Conservation (phyloP, 1,284 basidiomycete genomes). For the Pterulicium gracile region DNA sequence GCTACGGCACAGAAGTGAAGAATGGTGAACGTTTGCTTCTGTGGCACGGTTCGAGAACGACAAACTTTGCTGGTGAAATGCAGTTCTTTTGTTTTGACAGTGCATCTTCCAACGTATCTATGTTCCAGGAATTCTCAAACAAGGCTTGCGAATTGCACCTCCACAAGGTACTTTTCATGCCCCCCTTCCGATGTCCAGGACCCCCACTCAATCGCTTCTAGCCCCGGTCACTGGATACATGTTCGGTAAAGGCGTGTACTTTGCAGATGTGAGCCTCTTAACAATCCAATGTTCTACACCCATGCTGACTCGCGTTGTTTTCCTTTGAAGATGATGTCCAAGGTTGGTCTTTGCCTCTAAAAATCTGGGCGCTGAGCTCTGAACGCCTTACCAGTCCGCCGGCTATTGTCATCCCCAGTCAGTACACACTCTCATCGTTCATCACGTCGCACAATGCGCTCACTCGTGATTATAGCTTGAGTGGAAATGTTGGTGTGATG, state of each 20-base stretch:
- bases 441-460: neutral
- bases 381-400: constrained; percentile 31
- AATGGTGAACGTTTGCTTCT: constrained; percentile 47
- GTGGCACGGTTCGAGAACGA: constrained; percentile 58
- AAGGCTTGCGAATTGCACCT: constrained; percentile 59
- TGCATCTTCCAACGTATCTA: neutral
- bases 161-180: constrained; percentile 36
- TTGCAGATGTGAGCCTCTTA: constrained; percentile 42
- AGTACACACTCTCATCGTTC: constrained; percentile 13
- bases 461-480: constrained; percentile 26
- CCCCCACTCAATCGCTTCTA: constrained; percentile 12
- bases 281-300: constrained; percentile 2
- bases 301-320: constrained; percentile 6
- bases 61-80: constrained; percentile 51
- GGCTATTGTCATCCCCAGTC: constrained; percentile 46
- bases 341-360: constrained; percentile 23
- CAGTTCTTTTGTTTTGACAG: neutral
- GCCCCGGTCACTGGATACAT: constrained; percentile 52
- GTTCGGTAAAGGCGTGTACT: constrained; percentile 65
- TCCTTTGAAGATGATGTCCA: constrained; percentile 44
- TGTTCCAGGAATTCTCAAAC: constrained; percentile 41
- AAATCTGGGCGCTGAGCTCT: neutral
- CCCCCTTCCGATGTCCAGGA: no score
- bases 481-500: constrained; percentile 38
- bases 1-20: constrained; percentile 26